These are phyloP conservation scores for Tylopilus subfusipes DNA, from an alignment of 768 basidiomycete species.

Conservation along the genomic window DNA sequence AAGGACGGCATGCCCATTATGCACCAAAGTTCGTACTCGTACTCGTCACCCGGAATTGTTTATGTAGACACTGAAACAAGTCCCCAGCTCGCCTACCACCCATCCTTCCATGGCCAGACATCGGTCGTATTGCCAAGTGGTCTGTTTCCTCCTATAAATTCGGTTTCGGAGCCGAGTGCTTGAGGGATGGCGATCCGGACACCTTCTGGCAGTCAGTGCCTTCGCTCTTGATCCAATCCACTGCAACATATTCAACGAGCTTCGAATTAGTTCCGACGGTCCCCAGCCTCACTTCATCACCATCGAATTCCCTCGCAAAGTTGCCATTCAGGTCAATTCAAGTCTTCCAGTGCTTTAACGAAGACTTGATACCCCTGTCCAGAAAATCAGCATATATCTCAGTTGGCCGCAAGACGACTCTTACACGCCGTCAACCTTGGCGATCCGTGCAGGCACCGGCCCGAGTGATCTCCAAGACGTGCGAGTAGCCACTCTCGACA, in stretches of 20 bases:
- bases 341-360: neutral
- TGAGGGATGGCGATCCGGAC: slow-evolving; percentile 82
- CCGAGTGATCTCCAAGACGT: slow-evolving; percentile 92
- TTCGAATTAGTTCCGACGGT: slow-evolving; percentile 70
- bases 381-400: slow-evolving; percentile 87
- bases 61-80: neutral
- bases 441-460: slow-evolving; percentile 89
- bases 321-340: slow-evolving; percentile 73
- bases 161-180: slow-evolving; percentile 91
- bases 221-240: neutral
- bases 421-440: slow-evolving; percentile 90
- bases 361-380: slow-evolving; percentile 3
- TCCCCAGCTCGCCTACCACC: slow-evolving; percentile 43
- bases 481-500: slow-evolving; percentile 75
- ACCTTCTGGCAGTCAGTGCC: slow-evolving; percentile 95
- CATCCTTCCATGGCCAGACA: slow-evolving; percentile 69
- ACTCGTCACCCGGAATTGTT: neutral
- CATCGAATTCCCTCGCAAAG: slow-evolving; percentile 86
- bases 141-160: slow-evolving; percentile 96
- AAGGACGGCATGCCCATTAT: slow-evolving; percentile 39
- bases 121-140: slow-evolving; percentile 89
- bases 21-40: slow-evolving; percentile 32
- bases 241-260: neutral
- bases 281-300: slow-evolving; percentile 97
- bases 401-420: slow-evolving; percentile 88